phyloP scores from a whole-genome alignment of 1,284 basidiomycete genomes.

The Phylloboletellus chloephorus region DNA sequence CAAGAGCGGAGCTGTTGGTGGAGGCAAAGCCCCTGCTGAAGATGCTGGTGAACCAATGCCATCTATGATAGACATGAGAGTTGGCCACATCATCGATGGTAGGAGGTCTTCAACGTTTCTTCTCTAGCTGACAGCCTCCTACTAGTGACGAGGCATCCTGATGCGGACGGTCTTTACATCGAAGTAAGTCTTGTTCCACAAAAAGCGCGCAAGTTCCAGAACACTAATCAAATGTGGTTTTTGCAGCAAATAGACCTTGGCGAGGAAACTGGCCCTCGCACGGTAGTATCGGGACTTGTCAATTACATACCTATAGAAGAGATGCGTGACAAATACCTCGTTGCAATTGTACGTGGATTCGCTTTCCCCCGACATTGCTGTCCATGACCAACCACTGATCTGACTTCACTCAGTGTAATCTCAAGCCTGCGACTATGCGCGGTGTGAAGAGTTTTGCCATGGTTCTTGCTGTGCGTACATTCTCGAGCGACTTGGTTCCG shows the following conservation, averaged over 20 bases:
- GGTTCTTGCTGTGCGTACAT: constrained; percentile 76
- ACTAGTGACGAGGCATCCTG: constrained; percentile 87
- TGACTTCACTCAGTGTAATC: constrained; percentile 61
- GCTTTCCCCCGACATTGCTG: not conserved
- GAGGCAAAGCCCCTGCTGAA: constrained; percentile 44
- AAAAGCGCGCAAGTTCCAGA: not conserved
- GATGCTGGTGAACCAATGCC: constrained; percentile 77
- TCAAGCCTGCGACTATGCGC: constrained; percentile 94
- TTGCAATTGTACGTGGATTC: constrained; percentile 67
- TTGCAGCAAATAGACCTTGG: constrained; percentile 88
- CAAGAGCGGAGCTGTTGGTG: constrained; percentile 34
- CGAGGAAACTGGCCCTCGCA: constrained; percentile 87
- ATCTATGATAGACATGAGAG: constrained; percentile 91
- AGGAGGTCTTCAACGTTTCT: constrained; percentile 25
- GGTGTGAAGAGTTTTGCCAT: constrained; percentile 96
- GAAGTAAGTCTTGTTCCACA: constrained; percentile 48
- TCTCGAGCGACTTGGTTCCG: not conserved
- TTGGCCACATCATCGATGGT: constrained; percentile 89
- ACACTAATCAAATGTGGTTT: not conserved
- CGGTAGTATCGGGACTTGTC: constrained; percentile 92
- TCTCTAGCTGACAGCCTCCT: constrained; percentile 3
- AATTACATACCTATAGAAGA: constrained; percentile 92
- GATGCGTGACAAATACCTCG: constrained; percentile 81
- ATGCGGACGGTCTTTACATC: constrained; percentile 88
- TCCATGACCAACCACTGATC: constrained; percentile 1